These are phyloP conservation scores for Singerocomus inundabilis DNA, from an alignment of 1,284 basidiomycete species.

Conservation along the genomic window DNA sequence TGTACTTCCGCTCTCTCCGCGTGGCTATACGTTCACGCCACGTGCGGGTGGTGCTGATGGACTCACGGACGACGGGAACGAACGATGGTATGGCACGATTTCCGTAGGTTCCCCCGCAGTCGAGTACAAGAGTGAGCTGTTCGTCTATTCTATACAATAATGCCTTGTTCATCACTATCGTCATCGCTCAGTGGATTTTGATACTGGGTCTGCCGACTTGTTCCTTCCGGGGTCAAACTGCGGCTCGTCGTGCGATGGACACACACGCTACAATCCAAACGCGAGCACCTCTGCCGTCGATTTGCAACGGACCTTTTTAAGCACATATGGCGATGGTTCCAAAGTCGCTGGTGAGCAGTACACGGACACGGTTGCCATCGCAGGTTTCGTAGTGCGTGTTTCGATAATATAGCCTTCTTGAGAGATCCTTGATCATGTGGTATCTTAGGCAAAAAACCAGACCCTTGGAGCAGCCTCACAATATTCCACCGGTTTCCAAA, in stretches of 20 bases:
- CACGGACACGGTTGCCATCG: slow-evolving; percentile 34
- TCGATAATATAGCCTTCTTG: neutral
- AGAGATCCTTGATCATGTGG: slow-evolving; percentile 2
- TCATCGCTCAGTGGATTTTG: slow-evolving; percentile 45
- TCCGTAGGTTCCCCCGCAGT: slow-evolving; percentile 23
- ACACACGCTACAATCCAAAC: slow-evolving; percentile 34
- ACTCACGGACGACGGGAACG: slow-evolving; percentile 16
- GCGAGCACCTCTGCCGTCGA: slow-evolving; percentile 34
- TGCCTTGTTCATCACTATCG: neutral
- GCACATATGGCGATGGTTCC: slow-evolving; percentile 38
- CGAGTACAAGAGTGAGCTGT: slow-evolving; percentile 18
- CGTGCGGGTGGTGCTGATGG: slow-evolving; percentile 9
- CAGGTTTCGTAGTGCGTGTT: slow-evolving; percentile 22
- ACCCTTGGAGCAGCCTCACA: slow-evolving; percentile 23
- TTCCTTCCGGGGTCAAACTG: slow-evolving; percentile 33
- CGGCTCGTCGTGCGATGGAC: slow-evolving; percentile 33
- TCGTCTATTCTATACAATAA: neutral
- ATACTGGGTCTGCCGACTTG: slow-evolving; percentile 45
- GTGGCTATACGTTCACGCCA: neutral
- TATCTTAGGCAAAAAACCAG: slow-evolving; percentile 22
- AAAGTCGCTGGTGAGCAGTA: slow-evolving; percentile 34
- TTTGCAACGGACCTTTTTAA: slow-evolving; percentile 26
- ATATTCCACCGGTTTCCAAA: slow-evolving; percentile 19
- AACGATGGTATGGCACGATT: slow-evolving; percentile 28
- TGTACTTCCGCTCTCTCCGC: neutral